These are phyloP conservation scores for Lepiota venenata DNA, from an alignment of 768 basidiomycete genomes.

Conservation along the genomic window DNA sequence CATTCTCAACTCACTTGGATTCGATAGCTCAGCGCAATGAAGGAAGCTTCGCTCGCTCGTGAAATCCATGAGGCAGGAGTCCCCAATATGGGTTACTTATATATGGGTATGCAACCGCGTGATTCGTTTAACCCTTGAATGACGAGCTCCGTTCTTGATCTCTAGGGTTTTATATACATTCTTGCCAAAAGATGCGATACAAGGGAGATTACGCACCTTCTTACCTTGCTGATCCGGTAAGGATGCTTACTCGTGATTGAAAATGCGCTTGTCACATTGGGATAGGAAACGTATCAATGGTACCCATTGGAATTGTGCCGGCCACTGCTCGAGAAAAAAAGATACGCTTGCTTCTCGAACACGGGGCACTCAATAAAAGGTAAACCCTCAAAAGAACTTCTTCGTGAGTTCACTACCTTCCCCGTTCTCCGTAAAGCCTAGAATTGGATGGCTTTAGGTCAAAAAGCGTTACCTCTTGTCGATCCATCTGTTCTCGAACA, in stretches of 20 bases:
- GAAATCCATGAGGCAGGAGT: slow-evolving; percentile 76
- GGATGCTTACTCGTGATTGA: slow-evolving; percentile 11
- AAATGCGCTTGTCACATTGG: neutral
- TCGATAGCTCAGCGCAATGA: slow-evolving; percentile 73
- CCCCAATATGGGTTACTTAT: slow-evolving; percentile 60
- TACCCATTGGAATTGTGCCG: slow-evolving; percentile 59
- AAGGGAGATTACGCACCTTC: slow-evolving; percentile 94
- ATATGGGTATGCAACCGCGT: slow-evolving; percentile 67
- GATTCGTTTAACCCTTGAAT: neutral
- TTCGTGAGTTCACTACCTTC: slow-evolving; percentile 6
- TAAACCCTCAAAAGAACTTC: slow-evolving; percentile 20
- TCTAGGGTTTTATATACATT: slow-evolving; percentile 88
- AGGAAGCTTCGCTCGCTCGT: slow-evolving; percentile 70
- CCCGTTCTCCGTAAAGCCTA: neutral
- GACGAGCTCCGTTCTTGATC: neutral
- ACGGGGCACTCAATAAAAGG: slow-evolving; percentile 50
- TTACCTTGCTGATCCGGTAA: slow-evolving; percentile 81
- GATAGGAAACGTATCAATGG: slow-evolving; percentile 78
- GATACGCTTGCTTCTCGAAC: slow-evolving; percentile 68
- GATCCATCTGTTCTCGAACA: slow-evolving; percentile 3
- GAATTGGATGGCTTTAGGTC: neutral
- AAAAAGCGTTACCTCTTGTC: neutral
- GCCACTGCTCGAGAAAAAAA: slow-evolving; percentile 58
- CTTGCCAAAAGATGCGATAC: slow-evolving; percentile 94
- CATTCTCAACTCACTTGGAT: neutral